These are phyloP conservation scores for Candida hungchunana DNA, from an alignment of 805 yeast genomes.

Conservation along the genomic window DNA sequence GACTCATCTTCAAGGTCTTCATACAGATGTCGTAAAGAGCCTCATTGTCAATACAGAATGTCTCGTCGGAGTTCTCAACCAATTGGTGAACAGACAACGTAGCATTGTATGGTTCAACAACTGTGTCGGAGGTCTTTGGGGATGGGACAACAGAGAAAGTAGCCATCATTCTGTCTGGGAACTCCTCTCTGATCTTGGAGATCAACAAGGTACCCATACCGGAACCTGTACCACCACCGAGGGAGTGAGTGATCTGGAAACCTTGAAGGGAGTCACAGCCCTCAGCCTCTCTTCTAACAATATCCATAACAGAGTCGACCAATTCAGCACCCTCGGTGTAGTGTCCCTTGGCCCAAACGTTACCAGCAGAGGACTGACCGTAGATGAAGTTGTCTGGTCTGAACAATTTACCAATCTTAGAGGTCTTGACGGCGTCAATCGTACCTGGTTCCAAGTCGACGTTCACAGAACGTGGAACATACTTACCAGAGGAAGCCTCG, in stretches of 20 bases:
- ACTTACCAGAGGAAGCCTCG: constrained; percentile 94
- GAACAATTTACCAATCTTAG: constrained; percentile 84
- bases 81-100: constrained; percentile 96
- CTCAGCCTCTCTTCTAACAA: constrained; percentile 93
- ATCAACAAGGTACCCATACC: constrained; percentile 93
- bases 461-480: constrained; percentile 95
- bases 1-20: constrained; percentile 84
- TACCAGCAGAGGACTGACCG: constrained; percentile 99
- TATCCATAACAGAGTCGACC: constrained; percentile 89
- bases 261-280: constrained; percentile 98
- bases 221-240: constrained; percentile 99
- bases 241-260: constrained; percentile 91
- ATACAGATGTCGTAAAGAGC: constrained; percentile 98
- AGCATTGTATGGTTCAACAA: constrained; percentile 97
- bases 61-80: constrained; percentile 97
- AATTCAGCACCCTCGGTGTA: constrained; percentile 96
- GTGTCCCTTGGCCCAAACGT: constrained; percentile 98
- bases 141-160: constrained; percentile 99
- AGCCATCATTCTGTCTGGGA: constrained; percentile 94
- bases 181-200: constrained; percentile 88
- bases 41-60: constrained; percentile 98
- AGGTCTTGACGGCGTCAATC: constrained; percentile 94
- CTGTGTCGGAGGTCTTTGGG: constrained; percentile 94
- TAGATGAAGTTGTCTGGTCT: constrained; percentile 97
- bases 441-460: constrained; percentile 98